Evolutionary conservation across 768 basidiomycete species (phyloP).

Genomic region (Termitomyces sp.): DNA sequence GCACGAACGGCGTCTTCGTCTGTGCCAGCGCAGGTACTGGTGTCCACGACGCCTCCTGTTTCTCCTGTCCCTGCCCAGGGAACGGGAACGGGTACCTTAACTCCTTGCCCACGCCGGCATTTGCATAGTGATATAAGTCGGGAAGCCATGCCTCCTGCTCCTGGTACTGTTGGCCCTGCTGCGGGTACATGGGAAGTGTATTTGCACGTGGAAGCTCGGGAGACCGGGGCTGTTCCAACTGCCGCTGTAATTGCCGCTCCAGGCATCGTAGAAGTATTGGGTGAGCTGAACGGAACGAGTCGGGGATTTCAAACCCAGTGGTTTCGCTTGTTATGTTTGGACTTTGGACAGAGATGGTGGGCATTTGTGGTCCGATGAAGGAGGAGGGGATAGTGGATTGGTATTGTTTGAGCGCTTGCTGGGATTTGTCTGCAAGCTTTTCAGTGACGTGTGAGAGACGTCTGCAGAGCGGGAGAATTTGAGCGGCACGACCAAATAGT

Average conservation of each 20-base stretch:
- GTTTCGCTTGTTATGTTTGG: neutral
- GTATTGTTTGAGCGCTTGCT: constrained; percentile 35
- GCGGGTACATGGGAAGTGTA: neutral
- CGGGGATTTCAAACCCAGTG: constrained; percentile 13
- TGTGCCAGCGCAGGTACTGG: neutral
- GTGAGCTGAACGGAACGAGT: constrained; percentile 32
- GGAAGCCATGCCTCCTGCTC: constrained; percentile 31
- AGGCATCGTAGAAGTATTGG: constrained; percentile 26
- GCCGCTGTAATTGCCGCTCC: constrained; percentile 21
- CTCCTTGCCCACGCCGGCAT: constrained; percentile 35
- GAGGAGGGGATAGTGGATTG: constrained; percentile 11
- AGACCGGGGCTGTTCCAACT: neutral
- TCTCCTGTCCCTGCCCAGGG: neutral
- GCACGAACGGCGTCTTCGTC: constrained; percentile 34
- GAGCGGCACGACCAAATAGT: constrained; percentile 52
- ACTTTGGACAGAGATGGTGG: neutral
- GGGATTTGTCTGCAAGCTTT: constrained; percentile 48
- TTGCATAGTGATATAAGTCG: constrained; percentile 42
- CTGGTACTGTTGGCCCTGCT: constrained; percentile 10
- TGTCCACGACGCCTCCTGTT: neutral
- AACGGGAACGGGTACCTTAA: constrained; percentile 31
- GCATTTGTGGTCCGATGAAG: neutral
- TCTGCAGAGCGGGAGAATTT: constrained; percentile 53
- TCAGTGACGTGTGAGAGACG: constrained; percentile 36
- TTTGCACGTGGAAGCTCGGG: constrained; percentile 4